Percentiles rank a stretch among this genome's conserved stretches.
These are phyloP conservation scores for Mallotus repandus DNA, from an alignment of 441 rosid species.

Conservation along the genomic window DNA sequence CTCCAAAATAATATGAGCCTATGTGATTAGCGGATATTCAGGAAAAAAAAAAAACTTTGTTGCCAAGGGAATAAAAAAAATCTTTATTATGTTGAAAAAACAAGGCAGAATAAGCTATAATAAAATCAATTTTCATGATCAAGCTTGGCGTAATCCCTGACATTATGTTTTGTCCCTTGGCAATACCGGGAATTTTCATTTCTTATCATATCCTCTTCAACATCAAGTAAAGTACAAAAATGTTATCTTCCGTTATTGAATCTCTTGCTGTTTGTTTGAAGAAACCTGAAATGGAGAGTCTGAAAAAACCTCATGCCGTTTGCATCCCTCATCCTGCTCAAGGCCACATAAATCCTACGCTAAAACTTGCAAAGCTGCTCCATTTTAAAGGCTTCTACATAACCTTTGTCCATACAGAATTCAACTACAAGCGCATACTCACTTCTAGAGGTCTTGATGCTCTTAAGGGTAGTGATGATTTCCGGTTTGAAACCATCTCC, in stretches of 20 bases:
- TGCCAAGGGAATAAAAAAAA: no score
- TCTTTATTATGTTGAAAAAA: neutral
- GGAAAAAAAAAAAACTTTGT: no score
- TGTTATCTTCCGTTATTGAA: no score
- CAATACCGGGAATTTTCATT: neutral
- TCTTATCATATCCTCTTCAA: neutral
- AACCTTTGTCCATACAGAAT: conserved; percentile 10
- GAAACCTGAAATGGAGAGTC: neutral
- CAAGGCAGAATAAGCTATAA: neutral
- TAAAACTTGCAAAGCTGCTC: conserved; percentile 16
- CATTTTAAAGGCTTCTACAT: conserved; percentile 11
- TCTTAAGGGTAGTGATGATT: conserved; percentile 3
- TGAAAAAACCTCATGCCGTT: neutral
- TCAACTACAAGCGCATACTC: neutral
- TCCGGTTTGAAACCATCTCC: conserved; percentile 4
- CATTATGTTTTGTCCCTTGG: no score
- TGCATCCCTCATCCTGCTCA: conserved; percentile 7
- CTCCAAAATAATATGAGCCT: no score
- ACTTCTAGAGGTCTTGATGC: neutral
- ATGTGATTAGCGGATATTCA: no score
- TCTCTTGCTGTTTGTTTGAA: no score
- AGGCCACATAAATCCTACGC: conserved; percentile 16
- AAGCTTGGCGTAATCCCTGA: no score
- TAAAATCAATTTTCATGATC: no score
- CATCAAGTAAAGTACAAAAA: no score